Evolutionary conservation across 2,329 filamentous ascomycete genomes (phyloP).

Genomic region (Sphaerostilbella broomeana): DNA sequence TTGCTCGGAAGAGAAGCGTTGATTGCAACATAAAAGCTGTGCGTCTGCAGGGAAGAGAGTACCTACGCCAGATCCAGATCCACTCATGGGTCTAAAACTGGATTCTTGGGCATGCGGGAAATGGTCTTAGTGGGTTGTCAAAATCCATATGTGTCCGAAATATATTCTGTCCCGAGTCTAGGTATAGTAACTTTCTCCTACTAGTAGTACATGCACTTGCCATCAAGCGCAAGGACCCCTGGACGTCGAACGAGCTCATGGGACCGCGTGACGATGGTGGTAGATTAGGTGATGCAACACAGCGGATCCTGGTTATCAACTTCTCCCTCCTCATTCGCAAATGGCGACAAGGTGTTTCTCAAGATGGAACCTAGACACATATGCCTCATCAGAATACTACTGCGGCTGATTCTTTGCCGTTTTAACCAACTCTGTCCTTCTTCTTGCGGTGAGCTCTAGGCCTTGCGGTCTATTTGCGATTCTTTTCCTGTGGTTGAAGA

Average conservation of each 20-base stretch:
- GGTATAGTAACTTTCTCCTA: no score
- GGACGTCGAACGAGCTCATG: neutral
- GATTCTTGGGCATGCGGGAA: no score
- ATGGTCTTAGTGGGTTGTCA: no score
- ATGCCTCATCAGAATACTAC: neutral
- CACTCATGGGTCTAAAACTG: neutral
- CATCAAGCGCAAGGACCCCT: neutral
- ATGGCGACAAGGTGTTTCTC: neutral
- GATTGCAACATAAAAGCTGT: no score
- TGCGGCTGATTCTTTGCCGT: constrained; percentile 9
- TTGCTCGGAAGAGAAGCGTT: no score
- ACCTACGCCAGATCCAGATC: constrained; percentile 1
- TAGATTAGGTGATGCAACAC: constrained; percentile 11
- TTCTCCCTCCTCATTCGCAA: constrained; percentile 7
- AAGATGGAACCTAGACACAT: constrained; percentile 7
- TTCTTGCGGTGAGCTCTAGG: constrained; percentile 3
- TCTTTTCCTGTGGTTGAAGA: neutral
- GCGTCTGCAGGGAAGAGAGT: no score
- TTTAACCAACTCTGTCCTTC: neutral
- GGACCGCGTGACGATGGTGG: constrained; percentile 11
- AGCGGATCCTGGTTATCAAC: constrained; percentile 7
- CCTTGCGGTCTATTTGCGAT: neutral
- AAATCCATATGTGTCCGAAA: no score
- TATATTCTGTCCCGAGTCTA: no score
- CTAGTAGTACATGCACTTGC: no score